Conservation (phyloP, 169 alveolate species). For the Plasmodium knowlesi region DNA sequence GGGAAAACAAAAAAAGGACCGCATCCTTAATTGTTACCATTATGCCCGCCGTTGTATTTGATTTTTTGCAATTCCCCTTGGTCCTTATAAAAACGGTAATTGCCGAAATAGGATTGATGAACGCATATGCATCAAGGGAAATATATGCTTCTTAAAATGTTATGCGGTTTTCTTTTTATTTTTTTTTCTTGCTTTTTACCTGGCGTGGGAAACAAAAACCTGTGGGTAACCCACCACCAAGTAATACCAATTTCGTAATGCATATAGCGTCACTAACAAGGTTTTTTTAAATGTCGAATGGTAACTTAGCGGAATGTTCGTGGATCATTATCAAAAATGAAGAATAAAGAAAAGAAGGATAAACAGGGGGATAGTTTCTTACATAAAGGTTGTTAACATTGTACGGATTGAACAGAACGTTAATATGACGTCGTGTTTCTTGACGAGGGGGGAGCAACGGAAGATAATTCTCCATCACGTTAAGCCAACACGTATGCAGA, state of each 20-base stretch:
- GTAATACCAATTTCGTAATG: background rate
- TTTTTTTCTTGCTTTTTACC: background rate
- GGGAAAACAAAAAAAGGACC: background rate
- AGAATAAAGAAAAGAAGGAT: background rate
- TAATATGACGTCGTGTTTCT: background rate
- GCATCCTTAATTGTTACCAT: background rate
- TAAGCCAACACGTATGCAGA: background rate
- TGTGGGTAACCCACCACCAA: background rate
- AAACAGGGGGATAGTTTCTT: background rate
- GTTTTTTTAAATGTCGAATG: background rate
- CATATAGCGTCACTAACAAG: background rate
- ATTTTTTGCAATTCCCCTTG: background rate
- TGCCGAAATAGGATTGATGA: background rate
- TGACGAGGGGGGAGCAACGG: background rate
- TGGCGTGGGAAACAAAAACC: background rate
- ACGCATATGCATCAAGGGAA: background rate
- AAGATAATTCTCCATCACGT: background rate
- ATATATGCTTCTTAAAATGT: background rate
- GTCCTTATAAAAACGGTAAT: background rate
- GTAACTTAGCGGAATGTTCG: background rate
- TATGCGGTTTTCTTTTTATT: background rate
- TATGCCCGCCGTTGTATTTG: background rate
- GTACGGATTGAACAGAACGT: background rate
- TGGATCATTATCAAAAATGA: background rate
- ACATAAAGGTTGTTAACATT: background rate